Base-by-base conservation (phyloP, 805 yeast species). In the Diddensiella caesifluorescens region DNA sequence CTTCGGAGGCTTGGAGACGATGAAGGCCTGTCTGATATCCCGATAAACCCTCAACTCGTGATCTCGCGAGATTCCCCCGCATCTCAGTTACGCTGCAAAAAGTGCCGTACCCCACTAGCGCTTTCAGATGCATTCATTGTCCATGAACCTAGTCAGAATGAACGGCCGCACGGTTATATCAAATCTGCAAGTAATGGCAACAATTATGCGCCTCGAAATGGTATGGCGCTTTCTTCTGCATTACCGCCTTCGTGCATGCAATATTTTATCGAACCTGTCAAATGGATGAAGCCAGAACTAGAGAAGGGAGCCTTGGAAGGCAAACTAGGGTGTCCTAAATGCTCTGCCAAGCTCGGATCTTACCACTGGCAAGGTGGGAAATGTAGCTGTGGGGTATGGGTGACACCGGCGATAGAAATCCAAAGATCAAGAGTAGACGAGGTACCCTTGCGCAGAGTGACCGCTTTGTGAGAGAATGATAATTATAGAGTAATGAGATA, bases 321-420 rank as follows among this genome's bases (percentile, higher is more conserved):
- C 2, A 85, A 83, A 55, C 77, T 92, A 33, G 60, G 65, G 7
- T 92, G 98, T 61, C 92, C 92, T 2, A 82, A 80, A 55, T 92
- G 98, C 66, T 67, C 68, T 4, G 70, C 83, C 12, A 92, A 90
- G 64, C 76, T 92, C 2, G 98, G 98, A 10, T 88, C 86, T 0
- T 92, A 88, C 60, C 77, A 80, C 48, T 92, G 98, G 98, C 84
- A 80, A 55, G 98, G 98, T 0, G 78, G 90, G 1, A 68, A 95
- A 53, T 92, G 98, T 61, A 78, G 92, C 44, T 92, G 98, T 62
- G 97, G 97, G 2, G 78, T 77, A 53, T 92, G 98, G 98, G 80
- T 90, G 71, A 74, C 86, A 6, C 98, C 98, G 0, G 94, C 95
- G 1, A 73, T 92, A 46, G 86, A 84, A 59, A 62, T 92, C 42